Percentiles rank a stretch among this genome's conserved stretches.
Conservation (phyloP, 1,284 basidiomycete species). For the Tilletia walkeri region DNA sequence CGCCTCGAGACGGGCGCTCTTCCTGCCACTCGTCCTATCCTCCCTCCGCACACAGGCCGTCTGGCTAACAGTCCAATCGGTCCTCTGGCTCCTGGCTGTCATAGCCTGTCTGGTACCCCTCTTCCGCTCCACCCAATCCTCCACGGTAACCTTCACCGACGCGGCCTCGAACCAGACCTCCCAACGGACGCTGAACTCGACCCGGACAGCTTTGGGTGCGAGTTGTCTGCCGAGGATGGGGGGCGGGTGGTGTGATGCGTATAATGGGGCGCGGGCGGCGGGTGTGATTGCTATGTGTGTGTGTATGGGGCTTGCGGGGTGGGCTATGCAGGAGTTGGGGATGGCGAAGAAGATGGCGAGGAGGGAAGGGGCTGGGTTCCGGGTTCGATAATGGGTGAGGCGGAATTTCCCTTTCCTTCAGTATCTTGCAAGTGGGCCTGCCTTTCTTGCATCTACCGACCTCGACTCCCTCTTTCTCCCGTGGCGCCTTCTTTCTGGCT, state of each 20-base stretch:
- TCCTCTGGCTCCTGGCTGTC: conserved; percentile 8
- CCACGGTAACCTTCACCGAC: neutral
- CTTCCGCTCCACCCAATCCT: neutral
- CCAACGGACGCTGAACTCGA: neutral
- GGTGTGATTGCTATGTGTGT: neutral
- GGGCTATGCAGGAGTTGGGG: neutral
- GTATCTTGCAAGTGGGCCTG: neutral
- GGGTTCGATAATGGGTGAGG: neutral
- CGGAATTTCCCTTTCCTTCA: too few species aligned
- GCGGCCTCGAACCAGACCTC: neutral
- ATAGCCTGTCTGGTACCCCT: neutral
- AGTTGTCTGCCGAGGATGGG: neutral
- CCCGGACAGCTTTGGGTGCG: neutral
- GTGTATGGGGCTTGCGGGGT: neutral
- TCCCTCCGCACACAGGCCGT: conserved; percentile 2
- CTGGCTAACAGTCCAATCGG: conserved; percentile 9
- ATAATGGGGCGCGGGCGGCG: conserved; percentile 9
- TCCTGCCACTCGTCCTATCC: neutral
- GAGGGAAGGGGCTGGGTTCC: conserved; percentile 4
- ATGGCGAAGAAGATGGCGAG: conserved; percentile 6
- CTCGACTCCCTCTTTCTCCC: too few species aligned
- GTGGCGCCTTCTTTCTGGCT: too few species aligned
- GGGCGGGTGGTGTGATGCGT: conserved; percentile 14
- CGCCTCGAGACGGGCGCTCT: neutral
- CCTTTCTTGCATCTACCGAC: too few species aligned